phyloP scores from a whole-genome alignment of 768 basidiomycete genomes.

The Tricholoma hemisulphureum region DNA sequence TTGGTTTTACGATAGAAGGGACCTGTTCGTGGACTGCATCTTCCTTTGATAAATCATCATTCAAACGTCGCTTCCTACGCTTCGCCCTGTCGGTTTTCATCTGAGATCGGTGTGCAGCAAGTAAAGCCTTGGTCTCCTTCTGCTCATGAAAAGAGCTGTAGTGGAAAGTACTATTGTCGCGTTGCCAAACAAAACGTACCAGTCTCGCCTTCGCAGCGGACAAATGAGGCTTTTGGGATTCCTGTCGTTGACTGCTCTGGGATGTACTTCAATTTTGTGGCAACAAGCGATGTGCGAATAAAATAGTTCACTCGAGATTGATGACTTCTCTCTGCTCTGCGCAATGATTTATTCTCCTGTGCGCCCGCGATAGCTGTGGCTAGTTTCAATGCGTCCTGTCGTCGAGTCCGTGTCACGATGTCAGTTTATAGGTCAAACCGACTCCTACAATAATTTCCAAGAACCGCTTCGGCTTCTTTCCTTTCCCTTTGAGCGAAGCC shows the following conservation, averaged over 20 bases:
- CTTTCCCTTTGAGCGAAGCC: slow-evolving; percentile 10
- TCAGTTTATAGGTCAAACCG: background rate
- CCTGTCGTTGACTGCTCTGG: slow-evolving; percentile 28
- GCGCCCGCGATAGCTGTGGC: slow-evolving; percentile 45
- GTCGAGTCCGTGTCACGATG: slow-evolving; percentile 5
- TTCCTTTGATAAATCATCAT: background rate
- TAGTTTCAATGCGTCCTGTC: slow-evolving; percentile 46
- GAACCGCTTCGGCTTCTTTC: slow-evolving; percentile 35
- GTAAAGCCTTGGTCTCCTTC: slow-evolving; percentile 42
- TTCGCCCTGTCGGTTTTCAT: slow-evolving; percentile 40
- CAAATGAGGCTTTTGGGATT: slow-evolving; percentile 23
- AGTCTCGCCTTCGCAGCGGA: slow-evolving; percentile 37
- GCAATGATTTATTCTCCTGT: slow-evolving; percentile 45
- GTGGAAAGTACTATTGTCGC: background rate
- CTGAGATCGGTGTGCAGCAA: slow-evolving; percentile 35
- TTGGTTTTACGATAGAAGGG: background rate
- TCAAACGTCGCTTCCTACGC: slow-evolving; percentile 22
- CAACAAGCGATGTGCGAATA: background rate
- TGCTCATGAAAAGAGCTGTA: slow-evolving; percentile 13
- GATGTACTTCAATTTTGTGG: background rate
- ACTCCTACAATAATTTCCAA: slow-evolving; percentile 33
- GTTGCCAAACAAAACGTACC: slow-evolving; percentile 24
- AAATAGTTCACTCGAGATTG: slow-evolving; percentile 35
- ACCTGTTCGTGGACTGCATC: background rate
- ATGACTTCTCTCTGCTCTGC: slow-evolving; percentile 40